Conservation (phyloP, 108 stramenopile genomes). For the Nannochloropsis gaditana region DNA sequence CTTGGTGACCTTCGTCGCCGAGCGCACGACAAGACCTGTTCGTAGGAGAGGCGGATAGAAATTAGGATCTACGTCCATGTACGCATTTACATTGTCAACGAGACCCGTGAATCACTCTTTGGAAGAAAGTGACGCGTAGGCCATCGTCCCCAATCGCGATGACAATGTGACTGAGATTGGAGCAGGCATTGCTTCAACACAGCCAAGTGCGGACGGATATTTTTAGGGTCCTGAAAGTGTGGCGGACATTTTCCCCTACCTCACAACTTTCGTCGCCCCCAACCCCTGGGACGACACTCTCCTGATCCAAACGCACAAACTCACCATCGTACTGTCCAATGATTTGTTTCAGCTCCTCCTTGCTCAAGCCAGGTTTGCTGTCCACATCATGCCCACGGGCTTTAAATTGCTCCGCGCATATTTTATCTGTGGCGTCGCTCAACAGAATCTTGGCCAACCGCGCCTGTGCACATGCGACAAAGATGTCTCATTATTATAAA, state of each 20-base stretch:
- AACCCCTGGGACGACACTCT: constrained; percentile 23
- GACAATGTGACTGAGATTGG: constrained; percentile 17
- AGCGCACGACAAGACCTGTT: constrained; percentile 53
- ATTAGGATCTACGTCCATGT: no score
- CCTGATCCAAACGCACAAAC: constrained; percentile 38
- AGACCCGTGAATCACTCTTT: no score
- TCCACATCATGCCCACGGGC: constrained; percentile 50
- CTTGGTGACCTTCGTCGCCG: constrained; percentile 55
- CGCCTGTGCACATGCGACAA: neutral
- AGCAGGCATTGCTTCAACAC: neutral
- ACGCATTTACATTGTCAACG: no score
- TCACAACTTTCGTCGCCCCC: constrained; percentile 22
- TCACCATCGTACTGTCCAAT: constrained; percentile 56
- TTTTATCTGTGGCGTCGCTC: constrained; percentile 45
- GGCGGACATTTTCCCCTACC: neutral
- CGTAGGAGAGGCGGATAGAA: neutral
- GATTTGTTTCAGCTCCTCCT: constrained; percentile 51
- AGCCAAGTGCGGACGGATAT: neutral
- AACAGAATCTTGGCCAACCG: constrained; percentile 47
- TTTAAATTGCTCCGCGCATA: constrained; percentile 50
- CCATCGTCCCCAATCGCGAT: constrained; percentile 18
- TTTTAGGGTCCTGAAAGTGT: neutral
- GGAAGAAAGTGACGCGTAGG: no score
- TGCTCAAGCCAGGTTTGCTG: constrained; percentile 54
- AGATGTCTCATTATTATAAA: no score